Evolutionary conservation across 805 yeast species (phyloP), one percentile per base, ranked within the genome.

Genomic region (Yarrowia divulgata): DNA sequence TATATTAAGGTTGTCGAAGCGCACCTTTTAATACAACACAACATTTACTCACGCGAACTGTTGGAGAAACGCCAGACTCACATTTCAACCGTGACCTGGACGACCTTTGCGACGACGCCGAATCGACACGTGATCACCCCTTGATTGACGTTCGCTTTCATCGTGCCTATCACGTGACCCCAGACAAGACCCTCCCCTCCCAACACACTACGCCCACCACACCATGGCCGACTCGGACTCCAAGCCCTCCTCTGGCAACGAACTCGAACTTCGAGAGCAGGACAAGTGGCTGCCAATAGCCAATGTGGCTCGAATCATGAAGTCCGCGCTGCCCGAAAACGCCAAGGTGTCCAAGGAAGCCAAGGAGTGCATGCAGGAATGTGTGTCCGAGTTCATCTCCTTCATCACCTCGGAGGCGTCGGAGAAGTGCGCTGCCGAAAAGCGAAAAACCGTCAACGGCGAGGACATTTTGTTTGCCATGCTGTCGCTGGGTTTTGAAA

Each of bases 321-420:
- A 90, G 74, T 82, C 79, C 69, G 89, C 94, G 1, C 79, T 90
- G 39, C 94, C 95, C 2, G 79, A 83, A 13, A 87, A 88, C 45
- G 94, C 93, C 12, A 90, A 90, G 74, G 87, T 90, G 1, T 87
- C 92, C 29, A 90, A 89, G 74, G 95, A 90, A 74, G 90, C 93
- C 52, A 89, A 89, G 74, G 93, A 88, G 73, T 86, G 91, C 72
- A 87, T 88, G 79, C 91, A 88, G 77, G 91, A 88, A 74, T 88
- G 90, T 74, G 91, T 87, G 5, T 80, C 85, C 62, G 90, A 88
- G 76, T 88, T 87, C 76, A 88, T 88, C 42, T 85, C 89, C 10
- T 88, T 88, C 77, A 85, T 88, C 68, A 88, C 91, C 2, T 84
- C 88, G 42, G 90, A 88, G 77, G 84, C 84, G 19, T 84, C 89